These are phyloP conservation scores for Solanum gandarillasii DNA, from an alignment of 257 asterid genomes.

Conservation along the genomic window DNA sequence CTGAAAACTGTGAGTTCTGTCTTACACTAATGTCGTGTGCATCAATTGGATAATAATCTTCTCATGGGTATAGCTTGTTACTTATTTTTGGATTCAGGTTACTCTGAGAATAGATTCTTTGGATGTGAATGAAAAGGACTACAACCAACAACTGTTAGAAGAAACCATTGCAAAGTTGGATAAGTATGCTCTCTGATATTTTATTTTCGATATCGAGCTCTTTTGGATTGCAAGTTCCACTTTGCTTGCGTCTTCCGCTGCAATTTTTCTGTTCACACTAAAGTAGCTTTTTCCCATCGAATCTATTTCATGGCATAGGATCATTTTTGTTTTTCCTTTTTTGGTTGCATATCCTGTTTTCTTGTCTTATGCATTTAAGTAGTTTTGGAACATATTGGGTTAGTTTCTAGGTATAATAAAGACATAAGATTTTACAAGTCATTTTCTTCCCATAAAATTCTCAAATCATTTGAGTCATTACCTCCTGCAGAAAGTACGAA, in stretches of 20 bases:
- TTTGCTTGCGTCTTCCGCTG: neutral
- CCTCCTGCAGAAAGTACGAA: neutral
- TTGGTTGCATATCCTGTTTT: neutral
- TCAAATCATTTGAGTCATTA: neutral
- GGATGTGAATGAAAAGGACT: constrained; percentile 70
- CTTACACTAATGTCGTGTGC: neutral
- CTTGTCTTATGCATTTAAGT: neutral
- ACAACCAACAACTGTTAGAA: constrained; percentile 31
- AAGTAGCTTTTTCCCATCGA: neutral
- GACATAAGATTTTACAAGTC: neutral
- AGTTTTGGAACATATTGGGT: neutral
- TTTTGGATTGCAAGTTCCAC: neutral
- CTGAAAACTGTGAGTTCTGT: constrained; percentile 41
- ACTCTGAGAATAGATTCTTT: constrained; percentile 55
- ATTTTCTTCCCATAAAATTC: neutral
- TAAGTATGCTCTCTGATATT: constrained; percentile 32
- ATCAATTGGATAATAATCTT: neutral
- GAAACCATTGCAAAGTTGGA: constrained; percentile 70
- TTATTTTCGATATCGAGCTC: neutral
- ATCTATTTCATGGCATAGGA: neutral
- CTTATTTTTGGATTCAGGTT: constrained; percentile 32
- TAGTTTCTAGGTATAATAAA: neutral
- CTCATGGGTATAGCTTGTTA: neutral
- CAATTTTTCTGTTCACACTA: neutral
- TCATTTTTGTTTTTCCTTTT: neutral